phyloP scores from a whole-genome alignment of 352 stramenopile species.

The Halophytophthora polymorphica region DNA sequence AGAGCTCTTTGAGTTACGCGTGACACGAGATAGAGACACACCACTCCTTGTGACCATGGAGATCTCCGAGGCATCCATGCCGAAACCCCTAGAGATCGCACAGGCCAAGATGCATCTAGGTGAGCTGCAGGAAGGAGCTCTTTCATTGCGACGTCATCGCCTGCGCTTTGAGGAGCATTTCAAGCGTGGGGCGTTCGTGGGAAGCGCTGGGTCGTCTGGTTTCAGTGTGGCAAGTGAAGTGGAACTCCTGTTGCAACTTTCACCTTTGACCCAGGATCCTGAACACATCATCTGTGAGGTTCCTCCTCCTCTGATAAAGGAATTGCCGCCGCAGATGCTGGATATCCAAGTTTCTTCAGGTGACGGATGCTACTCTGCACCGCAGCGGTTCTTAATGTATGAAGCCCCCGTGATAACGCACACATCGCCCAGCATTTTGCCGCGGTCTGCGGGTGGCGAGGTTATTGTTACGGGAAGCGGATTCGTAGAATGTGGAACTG shows the following conservation, averaged over 20 bases:
- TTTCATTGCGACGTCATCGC: conserved; percentile 17
- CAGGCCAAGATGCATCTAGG: conserved; percentile 33
- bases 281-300: conserved; percentile 41
- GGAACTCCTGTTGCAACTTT: conserved; percentile 62
- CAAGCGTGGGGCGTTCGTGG: conserved; percentile 23
- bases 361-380: conserved; percentile 44
- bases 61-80: conserved; percentile 30
- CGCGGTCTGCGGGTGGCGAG: conserved; percentile 52
- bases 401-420: conserved; percentile 34
- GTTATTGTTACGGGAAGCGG: conserved; percentile 36
- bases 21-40: conserved; percentile 22
- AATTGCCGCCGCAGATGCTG: conserved; percentile 32
- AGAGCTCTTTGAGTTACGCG: conserved; percentile 62
- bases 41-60: conserved; percentile 48
- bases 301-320: conserved; percentile 10
- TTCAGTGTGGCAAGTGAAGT: conserved; percentile 26
- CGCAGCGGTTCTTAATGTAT: conserved; percentile 46
- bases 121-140: conserved; percentile 36
- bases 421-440: conserved; percentile 46
- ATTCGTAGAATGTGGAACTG: conserved; percentile 39
- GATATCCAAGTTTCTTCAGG: conserved; percentile 64
- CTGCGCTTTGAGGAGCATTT: conserved; percentile 54
- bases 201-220: conserved; percentile 1
- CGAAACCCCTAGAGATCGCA: conserved; percentile 41
- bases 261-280: conserved; percentile 41